phyloP scores from a whole-genome alignment of 768 basidiomycete genomes.

The Filobasidium wieringae region DNA sequence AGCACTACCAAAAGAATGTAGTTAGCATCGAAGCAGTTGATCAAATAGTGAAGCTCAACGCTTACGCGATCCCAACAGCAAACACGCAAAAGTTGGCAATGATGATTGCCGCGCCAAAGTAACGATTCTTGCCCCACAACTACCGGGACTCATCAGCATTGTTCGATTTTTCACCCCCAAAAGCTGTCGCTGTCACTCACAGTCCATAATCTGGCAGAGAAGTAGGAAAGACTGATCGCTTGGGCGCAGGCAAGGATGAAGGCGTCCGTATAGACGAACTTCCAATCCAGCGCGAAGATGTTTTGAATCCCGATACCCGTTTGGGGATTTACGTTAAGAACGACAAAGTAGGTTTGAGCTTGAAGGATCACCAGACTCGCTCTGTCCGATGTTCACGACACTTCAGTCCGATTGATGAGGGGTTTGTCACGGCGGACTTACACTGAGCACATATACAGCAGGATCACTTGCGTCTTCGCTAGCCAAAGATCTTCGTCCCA shows the following conservation, averaged over 20 bases:
- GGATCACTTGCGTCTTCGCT: not conserved
- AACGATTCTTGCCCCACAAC: not conserved
- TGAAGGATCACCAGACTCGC: not conserved
- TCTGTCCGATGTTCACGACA: not conserved
- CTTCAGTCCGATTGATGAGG: not conserved
- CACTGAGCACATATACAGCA: not conserved
- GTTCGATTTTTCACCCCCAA: not conserved
- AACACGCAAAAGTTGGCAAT: not conserved
- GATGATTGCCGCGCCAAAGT: not conserved
- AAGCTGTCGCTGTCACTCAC: not conserved
- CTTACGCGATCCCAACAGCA: not conserved
- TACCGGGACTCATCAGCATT: not conserved
- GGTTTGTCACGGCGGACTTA: not conserved
- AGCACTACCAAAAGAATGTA: no score
- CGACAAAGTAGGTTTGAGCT: not conserved
- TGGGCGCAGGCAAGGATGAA: not conserved
- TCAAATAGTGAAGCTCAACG: no score
- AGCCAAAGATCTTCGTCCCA: not conserved
- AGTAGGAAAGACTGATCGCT: not conserved
- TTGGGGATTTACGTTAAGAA: not conserved
- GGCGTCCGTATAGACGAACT: conserved; percentile 1
- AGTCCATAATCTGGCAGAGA: not conserved
- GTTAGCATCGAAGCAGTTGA: no score
- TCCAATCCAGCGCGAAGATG: not conserved
- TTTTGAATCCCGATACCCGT: not conserved